A percentile compares a stretch with the other conserved stretches of the same genome.
Conservation (phyloP, 305 asterid genomes). For the Solanum chacoense region DNA sequence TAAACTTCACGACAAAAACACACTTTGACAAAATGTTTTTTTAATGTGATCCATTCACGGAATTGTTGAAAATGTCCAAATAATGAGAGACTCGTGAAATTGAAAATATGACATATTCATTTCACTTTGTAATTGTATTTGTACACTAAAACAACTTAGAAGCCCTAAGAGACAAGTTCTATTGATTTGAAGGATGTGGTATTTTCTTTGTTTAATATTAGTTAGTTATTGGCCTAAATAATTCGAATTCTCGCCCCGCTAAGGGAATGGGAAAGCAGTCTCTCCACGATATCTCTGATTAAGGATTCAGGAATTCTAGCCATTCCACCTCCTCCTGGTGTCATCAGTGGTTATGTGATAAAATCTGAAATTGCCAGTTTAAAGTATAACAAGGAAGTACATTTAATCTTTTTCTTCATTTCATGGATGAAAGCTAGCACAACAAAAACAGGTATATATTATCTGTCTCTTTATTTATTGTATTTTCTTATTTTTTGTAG, state of each 20-base stretch:
- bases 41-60: background rate
- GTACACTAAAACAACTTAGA: background rate
- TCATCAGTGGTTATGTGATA: background rate
- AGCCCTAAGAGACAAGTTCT: background rate
- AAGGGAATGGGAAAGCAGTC: background rate
- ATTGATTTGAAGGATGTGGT: background rate
- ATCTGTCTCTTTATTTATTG: background rate
- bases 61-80: background rate
- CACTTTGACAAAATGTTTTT: background rate
- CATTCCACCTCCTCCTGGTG: background rate
- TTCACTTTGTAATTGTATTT: background rate
- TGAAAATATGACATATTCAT: background rate
- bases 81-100: background rate
- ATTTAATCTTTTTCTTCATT: background rate
- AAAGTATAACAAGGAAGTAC: background rate
- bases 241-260: background rate
- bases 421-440: background rate
- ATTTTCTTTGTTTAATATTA: background rate
- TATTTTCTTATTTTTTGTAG: background rate
- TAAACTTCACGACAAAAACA: background rate
- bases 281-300: background rate
- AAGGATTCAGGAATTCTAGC: background rate
- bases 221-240: background rate
- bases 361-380: background rate
- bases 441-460: background rate